Evolutionary conservation across 129 eudicot genomes (phyloP).

Genomic region (Flaveria trinervia): DNA sequence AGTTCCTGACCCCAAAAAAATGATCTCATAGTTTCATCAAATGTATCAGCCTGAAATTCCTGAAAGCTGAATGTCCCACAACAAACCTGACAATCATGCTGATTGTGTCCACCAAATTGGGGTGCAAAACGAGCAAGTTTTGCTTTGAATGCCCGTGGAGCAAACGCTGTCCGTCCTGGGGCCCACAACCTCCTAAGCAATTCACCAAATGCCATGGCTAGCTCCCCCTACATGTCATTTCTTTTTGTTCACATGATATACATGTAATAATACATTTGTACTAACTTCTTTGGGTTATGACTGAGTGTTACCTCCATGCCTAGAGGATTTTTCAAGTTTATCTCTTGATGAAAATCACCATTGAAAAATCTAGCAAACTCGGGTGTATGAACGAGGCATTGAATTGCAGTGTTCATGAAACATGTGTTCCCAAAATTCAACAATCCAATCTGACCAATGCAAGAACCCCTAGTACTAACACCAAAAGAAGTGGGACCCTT

Average conservation of each 20-base stretch:
- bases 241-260: background rate
- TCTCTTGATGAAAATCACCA: conserved; percentile 79
- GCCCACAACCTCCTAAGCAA: conserved; percentile 84
- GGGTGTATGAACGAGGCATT: conserved; percentile 97
- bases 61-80: conserved; percentile 12
- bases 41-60: conserved; percentile 12
- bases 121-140: conserved; percentile 97
- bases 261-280: conserved; percentile 1
- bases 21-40: conserved; percentile 10
- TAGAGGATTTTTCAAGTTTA: conserved; percentile 82
- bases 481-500: conserved; percentile 51
- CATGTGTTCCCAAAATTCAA: conserved; percentile 92
- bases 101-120: conserved; percentile 84
- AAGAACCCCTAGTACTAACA: conserved; percentile 74
- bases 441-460: conserved; percentile 81
- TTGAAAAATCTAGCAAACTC: conserved; percentile 77
- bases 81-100: conserved; percentile 94
- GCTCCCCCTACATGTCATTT: conserved; percentile 71
- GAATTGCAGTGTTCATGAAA: conserved; percentile 94
- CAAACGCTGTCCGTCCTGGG: conserved; percentile 82
- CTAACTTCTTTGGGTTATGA: background rate
- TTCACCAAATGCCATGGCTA: conserved; percentile 94
- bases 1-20: conserved; percentile 60
- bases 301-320: conserved; percentile 86
- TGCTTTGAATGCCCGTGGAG: conserved; percentile 81